Conservation (phyloP, 169 alveolate genomes). For the Eimeria sp. region DNA sequence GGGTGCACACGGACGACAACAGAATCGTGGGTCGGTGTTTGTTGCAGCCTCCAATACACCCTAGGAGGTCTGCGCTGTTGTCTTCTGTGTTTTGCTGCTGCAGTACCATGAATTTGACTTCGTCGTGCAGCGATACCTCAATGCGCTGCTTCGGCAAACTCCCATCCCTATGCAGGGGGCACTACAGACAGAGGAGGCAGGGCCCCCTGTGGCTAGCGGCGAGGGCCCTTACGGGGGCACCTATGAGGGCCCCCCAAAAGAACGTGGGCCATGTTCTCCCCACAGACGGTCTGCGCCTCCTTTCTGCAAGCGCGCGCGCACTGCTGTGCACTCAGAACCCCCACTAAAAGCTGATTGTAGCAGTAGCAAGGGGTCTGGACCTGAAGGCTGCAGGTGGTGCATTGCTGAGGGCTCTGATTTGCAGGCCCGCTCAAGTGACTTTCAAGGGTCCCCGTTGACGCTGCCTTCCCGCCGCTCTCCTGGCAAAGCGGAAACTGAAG, state of each 20-base stretch:
- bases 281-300: constrained; percentile 39
- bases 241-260: constrained; percentile 8
- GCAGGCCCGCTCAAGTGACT: neutral
- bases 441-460: neutral
- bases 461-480: neutral
- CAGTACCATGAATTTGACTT: constrained; percentile 77
- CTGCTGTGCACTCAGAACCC: neutral
- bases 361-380: neutral
- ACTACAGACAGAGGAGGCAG: constrained; percentile 4
- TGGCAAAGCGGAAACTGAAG: neutral
- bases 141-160: constrained; percentile 42
- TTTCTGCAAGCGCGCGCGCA: constrained; percentile 39
- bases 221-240: neutral
- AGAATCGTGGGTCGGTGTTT: neutral
- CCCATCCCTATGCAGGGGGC: constrained; percentile 49
- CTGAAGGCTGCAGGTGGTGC: constrained; percentile 33
- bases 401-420: neutral
- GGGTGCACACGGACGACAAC: neutral
- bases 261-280: neutral
- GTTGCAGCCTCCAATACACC: neutral
- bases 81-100: neutral
- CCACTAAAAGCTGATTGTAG: constrained; percentile 9
- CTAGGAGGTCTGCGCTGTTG: neutral
- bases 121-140: constrained; percentile 62
- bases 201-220: neutral